Base-by-base conservation (phyloP, 371 early-diverging fungal species). In the Conidiobolus incongruus region DNA sequence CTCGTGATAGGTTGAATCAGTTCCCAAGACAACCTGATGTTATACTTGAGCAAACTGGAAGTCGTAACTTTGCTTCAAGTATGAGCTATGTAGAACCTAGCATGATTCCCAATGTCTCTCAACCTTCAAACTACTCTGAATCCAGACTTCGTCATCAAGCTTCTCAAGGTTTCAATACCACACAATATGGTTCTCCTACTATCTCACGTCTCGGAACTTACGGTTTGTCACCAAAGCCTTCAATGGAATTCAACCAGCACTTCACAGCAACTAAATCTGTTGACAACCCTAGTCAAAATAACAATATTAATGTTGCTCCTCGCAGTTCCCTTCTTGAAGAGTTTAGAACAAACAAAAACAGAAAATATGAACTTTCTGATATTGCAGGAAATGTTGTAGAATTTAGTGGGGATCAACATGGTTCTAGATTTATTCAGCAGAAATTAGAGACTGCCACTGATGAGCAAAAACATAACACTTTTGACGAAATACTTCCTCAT, bases 391-490 rank as follows among this genome's bases (percentile, higher is more conserved):
- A 79, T 57, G 78, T 93, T 53, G 92, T 91, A 16, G 95, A 93
- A 54, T 94, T 99, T 46, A 85, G 90, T 51, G 89, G 92, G 46
- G 99, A 99, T 65, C 99, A 99, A 58, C 96, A 98, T 51, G 99
- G 99, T 0, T 93, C 94, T 28, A 73, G 99, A 26, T 96, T 97
- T 53, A 98, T 99, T 54, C 99, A 99, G 63, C 98, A 95, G 54
- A 93, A 89, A 53, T 66, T 99, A 6, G 99, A 99, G 55, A 74
- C 77, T 0, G 90, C 91, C 11, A 74, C 75, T n/a, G 71, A 63
- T 35, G 93, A 92, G 37, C 97, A 98, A 50, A 91, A 90, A 64
- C 78, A 82, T 47, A 69, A 89, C 55, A 94, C 98, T 12, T 98
- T 98, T 67, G 77, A 87, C 21, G 93, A 97, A 61, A 85, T 99